These are phyloP conservation scores for Heritiera fomes DNA, from an alignment of 345 rosid genomes.

Conservation along the genomic window DNA sequence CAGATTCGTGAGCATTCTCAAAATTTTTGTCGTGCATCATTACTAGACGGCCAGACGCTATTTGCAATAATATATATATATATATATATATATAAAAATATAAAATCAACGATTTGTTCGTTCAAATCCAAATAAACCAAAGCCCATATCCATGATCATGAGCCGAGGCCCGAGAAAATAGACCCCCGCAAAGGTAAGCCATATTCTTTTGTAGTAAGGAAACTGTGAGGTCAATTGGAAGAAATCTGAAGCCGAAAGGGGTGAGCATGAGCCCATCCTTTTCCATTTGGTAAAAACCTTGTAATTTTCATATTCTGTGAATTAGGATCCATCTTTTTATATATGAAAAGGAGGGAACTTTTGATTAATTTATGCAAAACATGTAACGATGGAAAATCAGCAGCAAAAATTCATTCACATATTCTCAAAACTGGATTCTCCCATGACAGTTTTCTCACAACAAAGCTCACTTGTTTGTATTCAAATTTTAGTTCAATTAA, in stretches of 20 bases:
- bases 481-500: slow-evolving; percentile 20
- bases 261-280: neutral
- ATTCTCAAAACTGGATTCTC: slow-evolving; percentile 31
- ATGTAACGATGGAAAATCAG: slow-evolving; percentile 28
- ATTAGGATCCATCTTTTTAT: neutral
- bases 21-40: no score
- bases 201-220: neutral
- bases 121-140: neutral
- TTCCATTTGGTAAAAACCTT: neutral
- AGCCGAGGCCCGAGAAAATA: no score
- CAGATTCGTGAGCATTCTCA: no score
- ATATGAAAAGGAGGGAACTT: slow-evolving; percentile 34
- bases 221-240: neutral
- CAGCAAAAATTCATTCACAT: slow-evolving; percentile 29
- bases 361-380: slow-evolving; percentile 14
- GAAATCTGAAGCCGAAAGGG: neutral
- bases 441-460: slow-evolving; percentile 28
- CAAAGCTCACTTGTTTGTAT: slow-evolving; percentile 18
- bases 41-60: no score
- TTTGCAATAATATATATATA: no score
- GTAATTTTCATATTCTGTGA: neutral
- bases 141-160: neutral
- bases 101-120: no score
- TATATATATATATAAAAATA: no score
- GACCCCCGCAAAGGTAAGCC: neutral